Evolutionary conservation across 768 basidiomycete genomes (phyloP).

Genomic region (Mrakia gelida): DNA sequence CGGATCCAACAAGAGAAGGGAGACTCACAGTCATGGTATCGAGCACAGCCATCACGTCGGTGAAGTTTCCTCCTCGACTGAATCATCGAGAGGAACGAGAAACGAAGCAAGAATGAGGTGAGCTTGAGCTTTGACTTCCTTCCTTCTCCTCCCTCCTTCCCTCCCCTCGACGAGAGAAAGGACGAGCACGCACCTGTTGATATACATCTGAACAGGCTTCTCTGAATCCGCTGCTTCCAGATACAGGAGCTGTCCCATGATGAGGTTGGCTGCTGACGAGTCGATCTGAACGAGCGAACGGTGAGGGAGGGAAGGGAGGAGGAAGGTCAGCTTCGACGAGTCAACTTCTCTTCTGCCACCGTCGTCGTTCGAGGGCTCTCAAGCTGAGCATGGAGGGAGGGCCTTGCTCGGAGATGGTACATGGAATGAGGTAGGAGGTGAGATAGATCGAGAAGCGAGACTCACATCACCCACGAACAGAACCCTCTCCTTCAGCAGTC

Average conservation of each 20-base stretch:
- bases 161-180: constrained; percentile 37
- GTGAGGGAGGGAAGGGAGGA: neutral
- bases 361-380: no score
- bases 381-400: no score
- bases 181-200: constrained; percentile 56
- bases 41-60: constrained; percentile 56
- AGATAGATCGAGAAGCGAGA: neutral
- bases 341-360: neutral
- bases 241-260: constrained; percentile 88
- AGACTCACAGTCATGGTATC: constrained; percentile 66
- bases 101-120: neutral
- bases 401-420: no score
- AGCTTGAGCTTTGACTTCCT: neutral
- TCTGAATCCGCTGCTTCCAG: constrained; percentile 92
- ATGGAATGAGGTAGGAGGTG: no score
- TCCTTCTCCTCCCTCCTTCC: neutral
- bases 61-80: constrained; percentile 23
- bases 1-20: neutral
- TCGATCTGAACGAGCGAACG: constrained; percentile 57
- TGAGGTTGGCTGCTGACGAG: constrained; percentile 76
- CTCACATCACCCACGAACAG: constrained; percentile 88
- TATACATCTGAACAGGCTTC: constrained; percentile 93
- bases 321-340: neutral
- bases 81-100: no score
- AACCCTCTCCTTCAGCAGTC: constrained; percentile 85